Evolutionary conservation across 768 basidiomycete species (phyloP), one percentile per base, ranked within the genome.

Genomic region (Amanita rimosa): DNA sequence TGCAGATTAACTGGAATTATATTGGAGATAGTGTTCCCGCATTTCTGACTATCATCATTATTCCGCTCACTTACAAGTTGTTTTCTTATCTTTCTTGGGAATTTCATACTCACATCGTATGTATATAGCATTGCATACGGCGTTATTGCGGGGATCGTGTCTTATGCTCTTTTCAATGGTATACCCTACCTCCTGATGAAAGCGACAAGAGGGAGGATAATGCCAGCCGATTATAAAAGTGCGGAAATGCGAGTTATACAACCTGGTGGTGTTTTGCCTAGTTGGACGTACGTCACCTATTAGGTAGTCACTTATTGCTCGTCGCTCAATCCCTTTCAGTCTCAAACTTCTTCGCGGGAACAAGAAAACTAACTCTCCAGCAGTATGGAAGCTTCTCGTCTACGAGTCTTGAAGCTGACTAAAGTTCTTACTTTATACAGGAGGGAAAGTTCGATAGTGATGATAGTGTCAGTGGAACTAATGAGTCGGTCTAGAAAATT

Each of bases 1-100:
- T 79, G 27, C 87, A 88, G 39, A 83, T 93, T 63, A 92, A 93
- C 64, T 93, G 89, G 89, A 74, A 83, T 57, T 93, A 90, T 59
- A 73, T 86, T 17, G 89, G 89, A 6, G 88, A 92, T 58, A 76
- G 83, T 14, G 77, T 92, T 0, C 89, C 89, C 10, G 87, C 89
- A 0, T 91, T 93, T 72, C 64, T 93, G 41, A 86, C 84, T 0
- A 67, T 93, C 50, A 71, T 92, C 44, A 74, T 86, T 46, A 91
- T 91, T 52, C 85, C 85, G 9, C 64, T 87, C 16, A 78, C 83
- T 11, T 85, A 79, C 73, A 88, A 88, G 83, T 85, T 49, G 75
- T 29, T 5, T 64, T 9, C 17, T 24, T n/a, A 3, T 10, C 29
- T 24, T 42, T 27, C 37, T 9, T 33, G 2, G 37, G n/a, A 6